phyloP scores from a whole-genome alignment of 345 rosid species.

The Carallia brachiata region DNA sequence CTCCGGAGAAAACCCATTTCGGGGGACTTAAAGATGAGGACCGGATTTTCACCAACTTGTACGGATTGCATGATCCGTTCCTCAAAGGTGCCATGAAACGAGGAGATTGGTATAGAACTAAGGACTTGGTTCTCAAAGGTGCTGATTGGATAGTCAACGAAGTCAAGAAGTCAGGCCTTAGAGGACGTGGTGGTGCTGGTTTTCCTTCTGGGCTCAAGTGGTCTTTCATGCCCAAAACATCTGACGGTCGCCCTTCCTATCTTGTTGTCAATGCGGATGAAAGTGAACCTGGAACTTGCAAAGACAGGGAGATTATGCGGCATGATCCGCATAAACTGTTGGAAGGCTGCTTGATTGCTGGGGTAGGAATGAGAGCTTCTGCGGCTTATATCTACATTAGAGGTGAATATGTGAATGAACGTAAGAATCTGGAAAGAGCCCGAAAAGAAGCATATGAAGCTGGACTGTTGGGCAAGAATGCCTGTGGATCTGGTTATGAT shows the following conservation, averaged over 20 bases:
- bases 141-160: constrained; percentile 98
- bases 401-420: constrained; percentile 96
- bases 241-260: constrained; percentile 97
- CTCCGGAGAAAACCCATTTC: constrained; percentile 96
- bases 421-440: constrained; percentile 72
- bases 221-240: constrained; percentile 98
- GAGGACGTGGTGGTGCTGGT: constrained; percentile 99
- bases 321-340: constrained; percentile 96
- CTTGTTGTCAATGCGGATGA: constrained; percentile 98
- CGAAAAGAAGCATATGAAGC: constrained; percentile 89
- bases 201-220: constrained; percentile 97
- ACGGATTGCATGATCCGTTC: constrained; percentile 86
- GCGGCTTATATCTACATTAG: constrained; percentile 97
- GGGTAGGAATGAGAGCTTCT: constrained; percentile 96
- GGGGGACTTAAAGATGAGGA: constrained; percentile 97
- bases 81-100: constrained; percentile 96
- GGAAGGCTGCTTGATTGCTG: constrained; percentile 97
- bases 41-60: constrained; percentile 88
- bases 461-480: constrained; percentile 92
- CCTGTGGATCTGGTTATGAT: constrained; percentile 97
- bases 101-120: constrained; percentile 94
- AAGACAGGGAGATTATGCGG: constrained; percentile 96
- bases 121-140: constrained; percentile 93
- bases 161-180: constrained; percentile 89
- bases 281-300: constrained; percentile 99